Conservation (phyloP, 345 rosid genomes). For the Populus euphratica region DNA sequence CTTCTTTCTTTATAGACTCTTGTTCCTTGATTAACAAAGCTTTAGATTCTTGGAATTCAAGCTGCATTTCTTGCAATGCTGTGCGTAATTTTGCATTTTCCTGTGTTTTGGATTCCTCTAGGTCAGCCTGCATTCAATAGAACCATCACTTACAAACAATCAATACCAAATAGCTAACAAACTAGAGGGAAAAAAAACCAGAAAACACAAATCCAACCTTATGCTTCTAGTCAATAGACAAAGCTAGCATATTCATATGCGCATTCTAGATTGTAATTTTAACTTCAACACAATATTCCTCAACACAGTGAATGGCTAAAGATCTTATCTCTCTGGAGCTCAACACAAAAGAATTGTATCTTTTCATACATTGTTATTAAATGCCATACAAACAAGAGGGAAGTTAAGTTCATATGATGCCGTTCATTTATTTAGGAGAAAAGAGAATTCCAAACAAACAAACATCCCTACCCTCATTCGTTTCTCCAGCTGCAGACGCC, state of each 20-base stretch:
- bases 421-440: neutral
- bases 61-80: constrained; percentile 27
- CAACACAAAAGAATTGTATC: neutral
- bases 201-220: neutral
- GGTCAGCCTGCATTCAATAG: constrained; percentile 54
- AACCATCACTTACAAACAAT: constrained; percentile 1
- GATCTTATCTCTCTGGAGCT: neutral
- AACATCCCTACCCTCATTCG: constrained; percentile 61
- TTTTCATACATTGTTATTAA: neutral
- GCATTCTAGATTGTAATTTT: neutral
- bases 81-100: constrained; percentile 75
- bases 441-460: neutral
- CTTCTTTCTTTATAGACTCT: constrained; percentile 38
- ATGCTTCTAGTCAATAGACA: neutral
- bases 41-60: constrained; percentile 31
- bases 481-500: constrained; percentile 92
- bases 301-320: neutral
- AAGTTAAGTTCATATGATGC: neutral
- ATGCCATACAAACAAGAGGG: neutral
- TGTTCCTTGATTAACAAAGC: constrained; percentile 30
- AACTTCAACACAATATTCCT: neutral
- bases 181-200: neutral
- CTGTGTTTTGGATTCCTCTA: constrained; percentile 87
- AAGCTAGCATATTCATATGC: neutral
- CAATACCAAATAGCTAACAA: neutral